Conservation (phyloP, 2,329 filamentous ascomycete species). For the Pseudogymnoascus sp. region DNA sequence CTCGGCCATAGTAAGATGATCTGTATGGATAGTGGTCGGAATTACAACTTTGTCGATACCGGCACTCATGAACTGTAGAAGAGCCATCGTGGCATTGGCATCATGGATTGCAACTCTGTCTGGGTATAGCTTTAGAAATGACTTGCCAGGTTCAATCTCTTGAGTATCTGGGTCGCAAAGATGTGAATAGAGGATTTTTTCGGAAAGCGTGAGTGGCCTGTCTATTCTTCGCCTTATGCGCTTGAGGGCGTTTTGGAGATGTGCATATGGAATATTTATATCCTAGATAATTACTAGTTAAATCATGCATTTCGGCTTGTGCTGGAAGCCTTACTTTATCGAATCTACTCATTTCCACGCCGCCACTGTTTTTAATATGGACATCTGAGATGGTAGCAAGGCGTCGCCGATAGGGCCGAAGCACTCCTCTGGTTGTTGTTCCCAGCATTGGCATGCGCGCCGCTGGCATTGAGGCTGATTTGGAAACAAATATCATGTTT, state of each 20-base stretch:
- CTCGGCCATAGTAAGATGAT: conserved; percentile 31
- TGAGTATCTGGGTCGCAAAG: conserved; percentile 22
- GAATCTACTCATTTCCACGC: too few species aligned
- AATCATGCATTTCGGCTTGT: too few species aligned
- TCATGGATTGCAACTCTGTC: conserved; percentile 36
- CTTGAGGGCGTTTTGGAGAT: not conserved
- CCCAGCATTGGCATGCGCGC: too few species aligned
- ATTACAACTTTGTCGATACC: conserved; percentile 31
- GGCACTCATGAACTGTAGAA: conserved; percentile 36
- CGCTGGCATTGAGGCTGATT: too few species aligned
- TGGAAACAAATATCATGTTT: too few species aligned
- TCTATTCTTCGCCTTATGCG: not conserved
- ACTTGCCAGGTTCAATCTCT: conserved; percentile 31
- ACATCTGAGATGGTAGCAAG: too few species aligned
- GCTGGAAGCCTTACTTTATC: too few species aligned
- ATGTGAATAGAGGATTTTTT: conserved; percentile 35
- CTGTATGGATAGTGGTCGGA: conserved; percentile 34
- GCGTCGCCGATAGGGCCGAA: too few species aligned
- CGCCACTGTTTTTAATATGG: too few species aligned
- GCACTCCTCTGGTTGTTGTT: too few species aligned
- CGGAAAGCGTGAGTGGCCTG: conserved; percentile 30
- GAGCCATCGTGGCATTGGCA: conserved; percentile 36
- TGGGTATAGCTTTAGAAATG: conserved; percentile 30
- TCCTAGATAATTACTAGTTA: not conserved
- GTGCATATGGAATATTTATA: not conserved